Evolutionary conservation across 768 basidiomycete genomes (phyloP).

Genomic region (Gelatoporia subvermispora): DNA sequence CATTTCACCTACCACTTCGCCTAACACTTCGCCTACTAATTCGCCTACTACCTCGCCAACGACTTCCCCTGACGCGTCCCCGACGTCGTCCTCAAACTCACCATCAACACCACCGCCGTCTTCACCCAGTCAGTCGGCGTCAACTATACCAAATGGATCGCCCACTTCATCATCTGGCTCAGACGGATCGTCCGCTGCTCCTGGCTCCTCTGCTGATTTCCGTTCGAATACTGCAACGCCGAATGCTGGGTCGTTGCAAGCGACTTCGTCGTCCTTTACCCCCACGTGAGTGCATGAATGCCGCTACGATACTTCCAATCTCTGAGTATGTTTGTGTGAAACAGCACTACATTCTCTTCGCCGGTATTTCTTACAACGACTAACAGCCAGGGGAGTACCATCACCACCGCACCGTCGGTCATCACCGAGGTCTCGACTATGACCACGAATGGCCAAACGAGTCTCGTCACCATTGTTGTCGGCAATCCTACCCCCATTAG

Average conservation of each 20-base stretch:
- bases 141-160: slow-evolving; percentile 1
- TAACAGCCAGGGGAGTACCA: slow-evolving; percentile 45
- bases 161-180: neutral
- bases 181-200: neutral
- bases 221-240: neutral
- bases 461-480: slow-evolving; percentile 58
- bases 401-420: slow-evolving; percentile 47
- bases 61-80: slow-evolving; percentile 10
- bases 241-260: neutral
- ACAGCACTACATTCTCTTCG: slow-evolving; percentile 49
- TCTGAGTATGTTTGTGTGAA: neutral
- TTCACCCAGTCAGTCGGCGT: slow-evolving; percentile 1
- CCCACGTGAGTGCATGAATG: slow-evolving; percentile 15
- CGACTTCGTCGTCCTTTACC: neutral
- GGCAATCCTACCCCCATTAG: slow-evolving; percentile 65
- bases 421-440: slow-evolving; percentile 55
- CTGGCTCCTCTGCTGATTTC: slow-evolving; percentile 1
- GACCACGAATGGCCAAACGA: slow-evolving; percentile 48
- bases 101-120: slow-evolving; percentile 9
- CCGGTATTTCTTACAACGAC: slow-evolving; percentile 58
- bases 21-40: slow-evolving; percentile 7
- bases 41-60: slow-evolving; percentile 3
- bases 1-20: slow-evolving; percentile 11
- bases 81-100: slow-evolving; percentile 15
- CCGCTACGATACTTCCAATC: slow-evolving; percentile 7